Conservation (phyloP, 2,329 filamentous ascomycete species). For the Nothopassalora personata region DNA sequence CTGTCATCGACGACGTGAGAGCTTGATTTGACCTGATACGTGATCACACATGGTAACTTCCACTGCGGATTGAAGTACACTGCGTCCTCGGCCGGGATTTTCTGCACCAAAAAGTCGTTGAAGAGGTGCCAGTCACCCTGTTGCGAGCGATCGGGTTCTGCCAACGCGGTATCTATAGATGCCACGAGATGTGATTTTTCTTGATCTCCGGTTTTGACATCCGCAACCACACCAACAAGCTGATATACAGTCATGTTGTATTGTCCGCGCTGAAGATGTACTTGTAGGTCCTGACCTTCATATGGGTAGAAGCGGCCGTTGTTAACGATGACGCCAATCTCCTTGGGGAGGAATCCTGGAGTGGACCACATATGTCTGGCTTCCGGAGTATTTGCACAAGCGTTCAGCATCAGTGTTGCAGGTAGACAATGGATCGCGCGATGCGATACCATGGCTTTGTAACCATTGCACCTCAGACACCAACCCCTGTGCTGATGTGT, state of each 20-base stretch:
- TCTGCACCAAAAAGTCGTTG: conserved; percentile 90
- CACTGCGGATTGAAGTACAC: conserved; percentile 83
- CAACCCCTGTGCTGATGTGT: conserved; percentile 86
- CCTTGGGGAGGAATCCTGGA: conserved; percentile 85
- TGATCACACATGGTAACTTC: conserved; percentile 85
- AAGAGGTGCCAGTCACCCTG: conserved; percentile 88
- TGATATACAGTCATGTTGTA: conserved; percentile 86
- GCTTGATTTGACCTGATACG: conserved; percentile 75
- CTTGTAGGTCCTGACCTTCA: conserved; percentile 80
- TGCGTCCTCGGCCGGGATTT: conserved; percentile 74
- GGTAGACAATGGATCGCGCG: conserved; percentile 81
- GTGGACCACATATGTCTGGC: conserved; percentile 79
- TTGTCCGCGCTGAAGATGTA: conserved; percentile 71
- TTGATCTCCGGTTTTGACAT: conserved; percentile 78
- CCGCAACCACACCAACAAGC: conserved; percentile 79
- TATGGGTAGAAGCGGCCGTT: conserved; percentile 92
- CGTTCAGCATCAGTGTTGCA: conserved; percentile 80
- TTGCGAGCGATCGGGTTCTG: conserved; percentile 51
- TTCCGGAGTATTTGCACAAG: conserved; percentile 67
- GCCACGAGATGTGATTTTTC: conserved; percentile 89
- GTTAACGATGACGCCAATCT: conserved; percentile 87
- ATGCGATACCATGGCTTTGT: conserved; percentile 78
- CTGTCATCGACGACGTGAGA: conserved; percentile 77
- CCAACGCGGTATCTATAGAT: conserved; percentile 74
- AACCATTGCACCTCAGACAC: conserved; percentile 86